These are phyloP conservation scores for Thielaviopsis cerberus DNA, from an alignment of 2,329 filamentous ascomycete species.

Conservation along the genomic window DNA sequence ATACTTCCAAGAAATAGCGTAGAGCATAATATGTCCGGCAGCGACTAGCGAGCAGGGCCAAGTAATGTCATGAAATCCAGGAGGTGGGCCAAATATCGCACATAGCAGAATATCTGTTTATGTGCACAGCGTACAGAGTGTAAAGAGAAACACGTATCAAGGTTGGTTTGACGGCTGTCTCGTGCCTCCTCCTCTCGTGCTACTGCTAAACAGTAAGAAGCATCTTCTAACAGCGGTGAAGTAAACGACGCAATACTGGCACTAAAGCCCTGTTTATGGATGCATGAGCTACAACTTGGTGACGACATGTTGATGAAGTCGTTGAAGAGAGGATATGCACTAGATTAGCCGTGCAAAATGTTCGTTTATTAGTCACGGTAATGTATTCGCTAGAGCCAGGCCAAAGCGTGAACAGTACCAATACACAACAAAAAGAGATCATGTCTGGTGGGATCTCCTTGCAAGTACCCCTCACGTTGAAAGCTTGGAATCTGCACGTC, in stretches of 20 bases:
- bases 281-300: background rate
- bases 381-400: background rate
- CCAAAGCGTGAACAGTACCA: background rate
- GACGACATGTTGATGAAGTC: background rate
- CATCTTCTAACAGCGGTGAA: background rate
- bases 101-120: background rate
- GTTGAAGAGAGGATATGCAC: background rate
- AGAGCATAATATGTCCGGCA: background rate
- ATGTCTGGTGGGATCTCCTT: background rate
- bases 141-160: background rate
- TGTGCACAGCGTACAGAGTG: background rate
- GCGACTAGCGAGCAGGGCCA: background rate
- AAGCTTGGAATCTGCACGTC: background rate
- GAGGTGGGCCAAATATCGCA: background rate
- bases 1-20: background rate
- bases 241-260: background rate
- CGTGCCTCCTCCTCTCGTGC: background rate
- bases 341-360: background rate
- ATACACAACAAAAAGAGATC: background rate
- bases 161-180: background rate
- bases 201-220: background rate
- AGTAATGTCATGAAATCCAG: background rate
- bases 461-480: background rate
- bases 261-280: background rate
- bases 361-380: background rate